Conservation (phyloP, 805 yeast genomes). For the Metschnikowia corniflorae region DNA sequence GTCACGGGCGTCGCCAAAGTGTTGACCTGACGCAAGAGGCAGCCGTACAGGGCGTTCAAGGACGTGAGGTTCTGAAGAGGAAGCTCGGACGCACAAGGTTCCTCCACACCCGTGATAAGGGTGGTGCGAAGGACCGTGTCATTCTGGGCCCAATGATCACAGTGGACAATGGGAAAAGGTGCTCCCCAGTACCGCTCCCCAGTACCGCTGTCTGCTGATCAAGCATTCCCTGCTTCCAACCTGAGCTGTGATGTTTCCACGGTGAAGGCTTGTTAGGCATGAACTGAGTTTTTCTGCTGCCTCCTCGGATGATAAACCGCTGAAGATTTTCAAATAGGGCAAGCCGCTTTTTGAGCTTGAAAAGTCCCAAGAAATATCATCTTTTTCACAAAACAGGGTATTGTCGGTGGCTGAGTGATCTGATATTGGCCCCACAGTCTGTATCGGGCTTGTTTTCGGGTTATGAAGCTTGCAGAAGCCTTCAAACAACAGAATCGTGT, state of each 20-base stretch:
- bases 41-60: too few relatives aligned
- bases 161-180: constrained; percentile 93
- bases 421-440: constrained; percentile 44
- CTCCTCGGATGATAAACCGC: constrained; percentile 46
- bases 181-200: too few relatives aligned
- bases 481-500: too few relatives aligned
- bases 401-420: constrained; percentile 7
- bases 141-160: constrained; percentile 80
- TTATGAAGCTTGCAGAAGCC: constrained; percentile 72
- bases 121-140: too few relatives aligned
- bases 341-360: constrained; percentile 26
- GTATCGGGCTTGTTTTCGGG: constrained; percentile 40
- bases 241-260: constrained; percentile 50
- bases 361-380: constrained; percentile 37
- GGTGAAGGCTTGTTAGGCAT: constrained; percentile 30
- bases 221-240: constrained; percentile 88
- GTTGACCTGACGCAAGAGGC: too few relatives aligned
- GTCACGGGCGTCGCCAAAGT: too few relatives aligned
- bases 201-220: constrained; percentile 88
- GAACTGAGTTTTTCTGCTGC: constrained; percentile 50
- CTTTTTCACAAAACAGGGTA: constrained; percentile 48
- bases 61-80: too few relatives aligned
- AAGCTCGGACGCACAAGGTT: too few relatives aligned
- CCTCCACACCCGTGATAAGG: too few relatives aligned
- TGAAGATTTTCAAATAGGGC: constrained; percentile 31